A percentile compares a stretch with the other conserved stretches of the same genome.
Evolutionary conservation across 2,329 filamentous ascomycete genomes (phyloP).

Genomic region (Aspergillus thermomutatus): DNA sequence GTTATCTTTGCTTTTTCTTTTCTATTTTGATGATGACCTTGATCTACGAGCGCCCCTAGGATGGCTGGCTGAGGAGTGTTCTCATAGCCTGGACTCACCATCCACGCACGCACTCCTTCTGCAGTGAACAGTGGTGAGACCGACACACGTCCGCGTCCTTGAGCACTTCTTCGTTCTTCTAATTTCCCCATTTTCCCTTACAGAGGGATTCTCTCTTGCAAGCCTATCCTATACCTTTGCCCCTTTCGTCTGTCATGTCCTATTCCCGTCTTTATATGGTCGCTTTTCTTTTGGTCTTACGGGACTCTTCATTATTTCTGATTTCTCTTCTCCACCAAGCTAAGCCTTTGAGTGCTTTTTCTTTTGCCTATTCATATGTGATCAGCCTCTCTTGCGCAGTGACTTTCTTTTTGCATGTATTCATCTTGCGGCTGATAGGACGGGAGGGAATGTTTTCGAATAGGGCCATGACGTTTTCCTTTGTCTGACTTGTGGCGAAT

Average conservation of each 20-base stretch:
- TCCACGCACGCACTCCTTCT: neutral
- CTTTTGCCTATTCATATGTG: conserved; percentile 17
- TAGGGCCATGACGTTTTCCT: conserved; percentile 25
- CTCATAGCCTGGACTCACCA: neutral
- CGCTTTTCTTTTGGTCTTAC: conserved; percentile 30
- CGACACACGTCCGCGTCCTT: neutral
- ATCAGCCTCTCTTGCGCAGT: conserved; percentile 19
- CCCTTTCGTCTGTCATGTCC: conserved; percentile 19
- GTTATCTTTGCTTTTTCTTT: conserved; percentile 14
- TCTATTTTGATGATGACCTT: conserved; percentile 13
- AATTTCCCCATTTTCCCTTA: neutral
- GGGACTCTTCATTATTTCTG: conserved; percentile 29
- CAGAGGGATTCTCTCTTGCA: neutral
- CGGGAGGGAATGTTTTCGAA: conserved; percentile 24
- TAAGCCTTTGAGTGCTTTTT: neutral
- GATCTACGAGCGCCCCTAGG: neutral
- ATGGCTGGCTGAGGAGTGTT: neutral
- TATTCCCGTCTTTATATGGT: conserved; percentile 23
- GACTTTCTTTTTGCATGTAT: conserved; percentile 20
- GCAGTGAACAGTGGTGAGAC: neutral
- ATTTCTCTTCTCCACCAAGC: conserved; percentile 9
- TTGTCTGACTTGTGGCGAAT: conserved; percentile 16
- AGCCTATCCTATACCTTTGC: neutral
- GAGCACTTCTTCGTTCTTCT: neutral
- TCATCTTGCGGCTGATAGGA: conserved; percentile 20